A percentile compares a stretch with the other conserved stretches of the same genome.
Conservation (phyloP, 2,329 filamentous ascomycete genomes). For the Talaromyces islandicus region DNA sequence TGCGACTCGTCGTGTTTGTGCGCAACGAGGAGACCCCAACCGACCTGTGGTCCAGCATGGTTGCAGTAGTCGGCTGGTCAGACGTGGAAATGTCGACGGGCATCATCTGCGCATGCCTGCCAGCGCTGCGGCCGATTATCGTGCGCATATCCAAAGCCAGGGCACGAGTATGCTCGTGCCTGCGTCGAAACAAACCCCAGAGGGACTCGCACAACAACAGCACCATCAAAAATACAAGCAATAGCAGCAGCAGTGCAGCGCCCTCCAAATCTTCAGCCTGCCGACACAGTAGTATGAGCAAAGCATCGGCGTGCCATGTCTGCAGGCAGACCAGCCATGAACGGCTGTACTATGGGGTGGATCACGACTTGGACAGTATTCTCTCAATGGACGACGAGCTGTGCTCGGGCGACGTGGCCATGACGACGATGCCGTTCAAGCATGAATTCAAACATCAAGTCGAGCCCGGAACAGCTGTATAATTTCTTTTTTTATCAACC, state of each 20-base stretch:
- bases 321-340: background rate
- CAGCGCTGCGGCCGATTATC: conserved; percentile 19
- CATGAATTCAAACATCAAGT: background rate
- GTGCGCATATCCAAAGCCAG: conserved; percentile 7
- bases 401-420: background rate
- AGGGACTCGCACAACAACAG: background rate
- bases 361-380: background rate
- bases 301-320: no score
- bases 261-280: background rate
- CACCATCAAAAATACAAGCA: background rate
- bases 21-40: conserved; percentile 16
- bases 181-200: no score
- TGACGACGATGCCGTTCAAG: background rate
- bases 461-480: background rate
- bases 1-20: conserved; percentile 20
- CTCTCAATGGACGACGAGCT: background rate
- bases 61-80: conserved; percentile 21
- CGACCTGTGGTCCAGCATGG: conserved; percentile 15
- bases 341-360: background rate
- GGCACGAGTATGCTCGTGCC: background rate
- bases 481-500: no score
- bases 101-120: conserved; percentile 21
- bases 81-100: conserved; percentile 24
- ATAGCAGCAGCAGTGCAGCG: background rate
- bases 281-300: no score